A percentile compares a stretch with the other conserved stretches of the same genome.
Evolutionary conservation across 1,284 basidiomycete genomes (phyloP).

Genomic region (Ganoderma multipileum): DNA sequence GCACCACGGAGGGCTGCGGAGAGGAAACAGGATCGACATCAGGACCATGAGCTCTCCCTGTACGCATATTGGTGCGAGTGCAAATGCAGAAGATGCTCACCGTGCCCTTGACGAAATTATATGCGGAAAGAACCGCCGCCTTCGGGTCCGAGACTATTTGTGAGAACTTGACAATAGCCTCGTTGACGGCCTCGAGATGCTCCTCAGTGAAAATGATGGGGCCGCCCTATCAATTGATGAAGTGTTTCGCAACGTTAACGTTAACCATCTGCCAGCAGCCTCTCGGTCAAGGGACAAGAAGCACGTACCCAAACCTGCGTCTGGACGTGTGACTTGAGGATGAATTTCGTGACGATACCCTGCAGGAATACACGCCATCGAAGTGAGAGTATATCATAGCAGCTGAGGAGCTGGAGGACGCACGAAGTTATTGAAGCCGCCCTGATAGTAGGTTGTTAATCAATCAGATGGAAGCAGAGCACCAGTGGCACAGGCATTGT

Average conservation of each 20-base stretch:
- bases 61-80: not conserved
- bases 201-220: conserved; percentile 49
- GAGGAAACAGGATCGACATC: not conserved
- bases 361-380: conserved; percentile 31
- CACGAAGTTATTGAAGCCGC: conserved; percentile 68
- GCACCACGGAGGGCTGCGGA: conserved; percentile 28
- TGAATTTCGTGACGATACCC: conserved; percentile 70
- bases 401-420: conserved; percentile 28
- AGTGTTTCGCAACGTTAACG: not conserved
- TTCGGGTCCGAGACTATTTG: conserved; percentile 61
- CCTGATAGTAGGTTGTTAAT: conserved; percentile 42
- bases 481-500: not conserved
- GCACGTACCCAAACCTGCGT: conserved; percentile 63
- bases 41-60: not conserved
- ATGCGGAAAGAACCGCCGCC: conserved; percentile 63
- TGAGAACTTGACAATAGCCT: conserved; percentile 58
- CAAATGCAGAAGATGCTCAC: conserved; percentile 36
- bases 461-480: conserved; percentile 1
- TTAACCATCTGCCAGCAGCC: not conserved
- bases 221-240: conserved; percentile 54
- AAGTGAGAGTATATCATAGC: not conserved
- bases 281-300: not conserved
- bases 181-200: conserved; percentile 46
- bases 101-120: conserved; percentile 51
- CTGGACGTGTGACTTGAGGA: conserved; percentile 59